Conservation (phyloP, 352 stramenopile genomes). For the Phytopythium mirpurense region DNA sequence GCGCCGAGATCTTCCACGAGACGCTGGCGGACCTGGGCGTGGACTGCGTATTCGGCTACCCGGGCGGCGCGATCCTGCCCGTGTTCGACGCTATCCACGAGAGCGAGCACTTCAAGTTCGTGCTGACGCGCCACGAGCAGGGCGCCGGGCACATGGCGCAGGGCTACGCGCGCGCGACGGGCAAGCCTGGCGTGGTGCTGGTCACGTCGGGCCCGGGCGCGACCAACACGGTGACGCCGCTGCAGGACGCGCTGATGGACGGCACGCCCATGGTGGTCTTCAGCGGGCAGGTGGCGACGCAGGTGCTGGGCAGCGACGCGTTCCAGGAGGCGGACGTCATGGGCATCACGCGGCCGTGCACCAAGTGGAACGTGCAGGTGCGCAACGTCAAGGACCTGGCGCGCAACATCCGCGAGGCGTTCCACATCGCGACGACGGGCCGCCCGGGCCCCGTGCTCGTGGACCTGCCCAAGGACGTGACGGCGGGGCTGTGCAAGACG, state of each 20-base stretch:
- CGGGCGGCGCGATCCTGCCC: conserved; percentile 90
- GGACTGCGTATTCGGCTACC: conserved; percentile 92
- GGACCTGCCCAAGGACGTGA: conserved; percentile 95
- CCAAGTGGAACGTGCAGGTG: conserved; percentile 97
- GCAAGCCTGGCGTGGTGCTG: conserved; percentile 89
- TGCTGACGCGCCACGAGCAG: conserved; percentile 80
- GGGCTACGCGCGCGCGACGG: conserved; percentile 76
- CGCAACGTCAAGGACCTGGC: conserved; percentile 93
- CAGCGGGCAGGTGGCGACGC: conserved; percentile 92
- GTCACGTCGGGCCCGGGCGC: conserved; percentile 92
- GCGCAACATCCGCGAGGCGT: conserved; percentile 94
- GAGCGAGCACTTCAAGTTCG: conserved; percentile 76
- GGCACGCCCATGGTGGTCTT: conserved; percentile 93
- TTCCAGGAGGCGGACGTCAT: conserved; percentile 90
- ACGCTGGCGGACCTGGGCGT: conserved; percentile 90
- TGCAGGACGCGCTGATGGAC: conserved; percentile 94
- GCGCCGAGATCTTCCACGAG: conserved; percentile 93
- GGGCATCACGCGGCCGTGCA: conserved; percentile 87
- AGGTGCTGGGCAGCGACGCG: conserved; percentile 88
- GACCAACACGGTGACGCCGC: conserved; percentile 92
- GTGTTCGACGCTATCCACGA: conserved; percentile 94
- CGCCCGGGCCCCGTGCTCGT: conserved; percentile 93
- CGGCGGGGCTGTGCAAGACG: conserved; percentile 68
- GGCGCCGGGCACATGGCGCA: conserved; percentile 84
- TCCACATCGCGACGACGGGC: conserved; percentile 93